Evolutionary conservation across 306 rosid genomes (phyloP), one percentile per base, ranked within the genome.

Genomic region (Malus orientalis): DNA sequence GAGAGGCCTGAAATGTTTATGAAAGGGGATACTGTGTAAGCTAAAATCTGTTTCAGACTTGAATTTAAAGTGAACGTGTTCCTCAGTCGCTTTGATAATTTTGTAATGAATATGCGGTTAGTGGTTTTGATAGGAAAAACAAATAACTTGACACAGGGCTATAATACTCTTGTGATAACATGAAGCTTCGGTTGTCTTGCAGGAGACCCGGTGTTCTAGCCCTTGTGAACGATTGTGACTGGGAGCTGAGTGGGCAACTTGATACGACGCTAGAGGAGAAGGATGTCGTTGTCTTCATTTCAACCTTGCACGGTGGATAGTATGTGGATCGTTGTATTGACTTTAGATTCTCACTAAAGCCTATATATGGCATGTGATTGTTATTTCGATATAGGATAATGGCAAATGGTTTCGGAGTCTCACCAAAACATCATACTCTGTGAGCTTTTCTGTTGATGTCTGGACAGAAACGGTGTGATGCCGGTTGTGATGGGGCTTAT

Each of bases 1-100:
- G 97, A 92, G 87, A 87, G 99, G 77, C 93, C 99, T 15, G 99
- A 95, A 82, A 95, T 95, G 97, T 95, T 95, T 85, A 89, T 95
- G 91, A 95, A 95, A 89, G 97, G 90, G 78, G 96, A 95, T 73
- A 85, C 96, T 55, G 97, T 92, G 99, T 92, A 88, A 92, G 97
- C 83, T 78, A 19, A 63, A 38, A 1, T 69, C 38, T 32, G 32
- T 71, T 76, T 38, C 65, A 51, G 13, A 30, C 67, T 69, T 22
- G 59, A 36, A 38, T 4, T 65, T 81, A 61, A 20, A 20, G 25
- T 68, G 57, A 33, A 27, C 3, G 20, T 38, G 74, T 55, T 25
- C 22, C 54, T 11, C 12, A 18, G 42, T 42, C 3, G 51, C 33
- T 42, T 36, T 11, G 27, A 72, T 36, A 23, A 1, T 47, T 27